Evolutionary conservation across 2,329 filamentous ascomycete species (phyloP), one percentile per base, ranked within the genome.

Genomic region (Hypomyces rosellus): DNA sequence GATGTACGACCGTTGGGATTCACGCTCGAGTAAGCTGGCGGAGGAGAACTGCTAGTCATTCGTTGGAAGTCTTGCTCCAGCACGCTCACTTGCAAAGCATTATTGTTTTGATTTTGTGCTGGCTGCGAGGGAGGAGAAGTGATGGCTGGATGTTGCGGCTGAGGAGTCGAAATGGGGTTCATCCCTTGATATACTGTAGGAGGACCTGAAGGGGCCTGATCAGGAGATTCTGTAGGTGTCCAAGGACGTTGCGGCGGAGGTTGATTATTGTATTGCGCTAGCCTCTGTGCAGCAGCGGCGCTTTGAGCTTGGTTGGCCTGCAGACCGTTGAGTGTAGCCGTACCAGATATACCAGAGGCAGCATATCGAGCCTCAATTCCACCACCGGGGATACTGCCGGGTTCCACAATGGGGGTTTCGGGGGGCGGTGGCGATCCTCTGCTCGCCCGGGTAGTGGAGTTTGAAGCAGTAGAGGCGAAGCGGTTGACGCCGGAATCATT

Each of bases 381-480:
- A 38, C 87, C 89, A 48, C 83, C 82, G 2, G 85, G 82, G n/a
- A 83, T 75, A 48, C 75, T 76, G 15, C 81, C 83, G 1, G 86
- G 88, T 38, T 86, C 87, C 30, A 86, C 79, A 54, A 92, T 78
- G 33, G 93, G 89, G 0, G 93, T 97, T 66, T 97, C 92, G 8
- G 93, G 93, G 1, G 93, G 93, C 4, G 93, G 92, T 5, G 93
- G 93, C 25, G 92, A 97, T 40, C 93, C 93, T 59, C 93, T 81
- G 63, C 88, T 91, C 16, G 93, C 93, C 57, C 88, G 84, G 2
- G 92, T 96, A 1, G 93, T 99, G 2, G 91, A 95, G 12, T 85
- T 95, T 0, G 93, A 97, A 13, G 92, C 90, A 7, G 89, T 95
- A 2, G 92, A 96, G 11, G 78, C 76, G 57, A 84, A 82, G 41